phyloP scores from a whole-genome alignment of 768 basidiomycete species.

The Lepiota brunneoincarnata region DNA sequence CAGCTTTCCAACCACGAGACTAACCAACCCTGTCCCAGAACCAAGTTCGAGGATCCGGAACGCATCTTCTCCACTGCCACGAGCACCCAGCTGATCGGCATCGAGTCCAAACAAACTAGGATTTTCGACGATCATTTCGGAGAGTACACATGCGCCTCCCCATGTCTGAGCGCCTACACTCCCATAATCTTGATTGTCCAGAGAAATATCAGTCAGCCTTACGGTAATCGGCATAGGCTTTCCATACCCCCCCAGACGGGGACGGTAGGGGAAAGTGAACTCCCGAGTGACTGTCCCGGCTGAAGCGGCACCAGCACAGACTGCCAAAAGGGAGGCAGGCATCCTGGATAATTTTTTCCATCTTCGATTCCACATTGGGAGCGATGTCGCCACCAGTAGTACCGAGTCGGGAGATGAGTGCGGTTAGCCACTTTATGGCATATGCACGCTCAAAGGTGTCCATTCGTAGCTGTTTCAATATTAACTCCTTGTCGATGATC shows the following conservation, averaged over 20 bases:
- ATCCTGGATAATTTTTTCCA: slow-evolving; percentile 43
- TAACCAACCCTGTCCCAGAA: slow-evolving; percentile 82
- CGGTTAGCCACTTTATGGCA: slow-evolving; percentile 72
- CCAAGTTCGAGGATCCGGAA: slow-evolving; percentile 74
- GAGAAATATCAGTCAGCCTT: slow-evolving; percentile 61
- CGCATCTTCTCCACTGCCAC: background rate
- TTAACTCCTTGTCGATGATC: too few relatives aligned
- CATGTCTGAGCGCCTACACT: slow-evolving; percentile 88
- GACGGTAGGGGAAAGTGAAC: slow-evolving; percentile 40
- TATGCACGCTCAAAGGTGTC: slow-evolving; percentile 73
- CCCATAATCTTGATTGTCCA: slow-evolving; percentile 65
- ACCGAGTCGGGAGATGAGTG: slow-evolving; percentile 47
- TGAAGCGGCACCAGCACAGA: slow-evolving; percentile 62
- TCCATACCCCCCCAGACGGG: background rate
- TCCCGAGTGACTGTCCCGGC: slow-evolving; percentile 59
- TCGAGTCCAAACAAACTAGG: slow-evolving; percentile 47
- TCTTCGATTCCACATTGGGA: background rate
- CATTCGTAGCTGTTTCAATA: slow-evolving; percentile 33
- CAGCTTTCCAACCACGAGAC: slow-evolving; percentile 42
- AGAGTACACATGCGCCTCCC: slow-evolving; percentile 81
- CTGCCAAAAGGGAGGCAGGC: slow-evolving; percentile 64
- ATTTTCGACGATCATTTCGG: slow-evolving; percentile 64
- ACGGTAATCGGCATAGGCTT: slow-evolving; percentile 29
- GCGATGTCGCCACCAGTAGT: slow-evolving; percentile 13
- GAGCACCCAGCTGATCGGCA: background rate